Percentiles rank a stretch among this genome's conserved stretches.
Evolutionary conservation across 805 yeast species (phyloP).

Genomic region (Saccharomycopsis sp.): DNA sequence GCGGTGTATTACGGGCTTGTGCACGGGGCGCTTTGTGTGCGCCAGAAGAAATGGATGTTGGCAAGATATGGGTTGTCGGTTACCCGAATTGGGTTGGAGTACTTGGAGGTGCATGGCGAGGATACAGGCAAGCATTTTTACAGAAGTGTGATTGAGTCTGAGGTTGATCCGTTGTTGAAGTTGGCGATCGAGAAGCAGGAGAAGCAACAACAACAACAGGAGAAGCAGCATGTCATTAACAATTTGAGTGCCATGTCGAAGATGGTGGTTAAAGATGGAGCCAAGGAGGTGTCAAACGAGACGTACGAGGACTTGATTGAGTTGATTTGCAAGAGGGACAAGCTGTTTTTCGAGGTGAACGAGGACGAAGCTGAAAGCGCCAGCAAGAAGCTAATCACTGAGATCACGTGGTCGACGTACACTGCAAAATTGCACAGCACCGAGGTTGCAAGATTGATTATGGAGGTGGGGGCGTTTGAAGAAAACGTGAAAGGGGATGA

Average conservation of each 20-base stretch:
- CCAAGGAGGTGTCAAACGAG: constrained; percentile 21
- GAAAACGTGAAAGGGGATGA: constrained; percentile 29
- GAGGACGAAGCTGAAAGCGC: constrained; percentile 21
- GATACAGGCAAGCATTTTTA: constrained; percentile 30
- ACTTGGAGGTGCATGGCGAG: constrained; percentile 29
- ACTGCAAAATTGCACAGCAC: constrained; percentile 59
- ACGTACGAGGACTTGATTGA: constrained; percentile 30
- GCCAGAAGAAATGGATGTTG: constrained; percentile 44
- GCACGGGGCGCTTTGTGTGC: constrained; percentile 42
- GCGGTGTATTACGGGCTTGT: constrained; percentile 40
- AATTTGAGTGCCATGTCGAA: constrained; percentile 21
- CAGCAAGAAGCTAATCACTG: constrained; percentile 32
- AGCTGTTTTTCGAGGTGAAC: constrained; percentile 22
- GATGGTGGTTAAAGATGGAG: constrained; percentile 24
- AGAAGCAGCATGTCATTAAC: no score
- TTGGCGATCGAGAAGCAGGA: constrained; percentile 44
- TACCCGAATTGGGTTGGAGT: constrained; percentile 54
- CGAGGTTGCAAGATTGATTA: constrained; percentile 56
- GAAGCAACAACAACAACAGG: no score
- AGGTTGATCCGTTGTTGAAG: constrained; percentile 59
- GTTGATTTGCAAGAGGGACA: constrained; percentile 32
- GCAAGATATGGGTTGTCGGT: constrained; percentile 47
- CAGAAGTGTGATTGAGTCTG: constrained; percentile 45
- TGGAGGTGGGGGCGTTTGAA: constrained; percentile 31
- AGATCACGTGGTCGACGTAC: constrained; percentile 50